These are phyloP conservation scores for Golubevia pallescens DNA, from an alignment of 1,284 basidiomycete species.

Conservation along the genomic window DNA sequence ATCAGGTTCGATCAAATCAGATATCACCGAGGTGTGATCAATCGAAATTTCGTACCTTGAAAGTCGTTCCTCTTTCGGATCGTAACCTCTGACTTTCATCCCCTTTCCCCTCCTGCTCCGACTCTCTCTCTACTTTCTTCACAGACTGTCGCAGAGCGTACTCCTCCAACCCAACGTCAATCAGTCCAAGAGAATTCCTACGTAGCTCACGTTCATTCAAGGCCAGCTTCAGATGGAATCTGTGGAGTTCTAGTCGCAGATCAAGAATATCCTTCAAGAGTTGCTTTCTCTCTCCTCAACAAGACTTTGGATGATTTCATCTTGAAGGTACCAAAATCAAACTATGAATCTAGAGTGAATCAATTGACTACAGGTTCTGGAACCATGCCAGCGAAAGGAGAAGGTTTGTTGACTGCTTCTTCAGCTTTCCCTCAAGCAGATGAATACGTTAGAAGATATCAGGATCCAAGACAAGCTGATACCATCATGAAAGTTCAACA, in stretches of 20 bases:
- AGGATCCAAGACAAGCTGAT: conserved; percentile 97
- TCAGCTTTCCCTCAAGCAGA: conserved; percentile 72
- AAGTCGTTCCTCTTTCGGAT: background rate
- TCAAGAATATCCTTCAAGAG: conserved; percentile 61
- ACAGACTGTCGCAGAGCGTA: conserved; percentile 62
- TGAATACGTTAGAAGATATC: conserved; percentile 87
- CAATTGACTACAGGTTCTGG: conserved; percentile 42
- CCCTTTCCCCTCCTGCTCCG: background rate
- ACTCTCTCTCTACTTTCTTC: background rate
- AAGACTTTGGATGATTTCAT: conserved; percentile 62
- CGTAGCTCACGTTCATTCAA: conserved; percentile 59
- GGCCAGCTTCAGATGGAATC: conserved; percentile 57
- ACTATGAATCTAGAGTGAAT: conserved; percentile 46
- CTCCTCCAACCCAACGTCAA: conserved; percentile 60
- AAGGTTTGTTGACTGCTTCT: conserved; percentile 39
- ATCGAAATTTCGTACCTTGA: background rate
- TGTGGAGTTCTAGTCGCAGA: conserved; percentile 57
- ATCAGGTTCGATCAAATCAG: background rate
- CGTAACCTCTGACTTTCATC: background rate
- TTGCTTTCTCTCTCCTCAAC: conserved; percentile 61
- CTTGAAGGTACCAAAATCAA: conserved; percentile 49
- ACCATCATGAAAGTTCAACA: conserved; percentile 98
- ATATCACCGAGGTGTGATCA: background rate
- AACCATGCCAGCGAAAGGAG: conserved; percentile 46
- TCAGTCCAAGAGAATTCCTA: conserved; percentile 61